Percentiles rank a stretch among this genome's conserved stretches.
Evolutionary conservation across 345 rosid genomes (phyloP).

Genomic region (Fremontodendron californicum): DNA sequence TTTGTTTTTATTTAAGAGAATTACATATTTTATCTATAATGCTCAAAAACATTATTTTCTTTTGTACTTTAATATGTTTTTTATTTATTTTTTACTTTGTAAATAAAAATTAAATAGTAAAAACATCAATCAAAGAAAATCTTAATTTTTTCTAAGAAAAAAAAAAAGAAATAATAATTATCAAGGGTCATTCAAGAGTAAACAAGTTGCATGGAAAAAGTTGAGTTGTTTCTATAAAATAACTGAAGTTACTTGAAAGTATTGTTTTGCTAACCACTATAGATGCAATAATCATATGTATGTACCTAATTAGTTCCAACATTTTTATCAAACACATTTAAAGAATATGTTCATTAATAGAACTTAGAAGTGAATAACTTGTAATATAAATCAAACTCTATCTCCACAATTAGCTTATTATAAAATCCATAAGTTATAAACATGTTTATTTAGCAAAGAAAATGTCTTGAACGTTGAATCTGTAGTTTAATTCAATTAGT

Average conservation of each 20-base stretch:
- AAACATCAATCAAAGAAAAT: not conserved
- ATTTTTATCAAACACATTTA: not conserved
- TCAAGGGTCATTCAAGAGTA: not conserved
- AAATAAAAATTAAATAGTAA: not conserved
- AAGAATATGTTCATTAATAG: not conserved
- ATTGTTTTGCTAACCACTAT: not conserved
- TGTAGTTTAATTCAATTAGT: too few species aligned
- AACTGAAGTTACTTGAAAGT: not conserved
- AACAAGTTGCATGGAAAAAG: not conserved
- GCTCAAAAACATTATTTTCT: too few species aligned
- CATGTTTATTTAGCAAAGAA: not conserved
- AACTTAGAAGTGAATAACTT: not conserved
- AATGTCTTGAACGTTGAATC: not conserved
- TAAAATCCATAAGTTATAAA: not conserved
- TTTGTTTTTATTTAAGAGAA: too few species aligned
- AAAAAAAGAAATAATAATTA: not conserved
- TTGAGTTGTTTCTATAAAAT: not conserved
- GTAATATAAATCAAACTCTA: not conserved
- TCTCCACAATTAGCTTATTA: not conserved
- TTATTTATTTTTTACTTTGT: not conserved
- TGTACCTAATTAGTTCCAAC: constrained; percentile 4
- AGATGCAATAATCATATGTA: not conserved
- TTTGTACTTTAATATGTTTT: too few species aligned
- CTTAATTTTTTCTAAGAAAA: not conserved
- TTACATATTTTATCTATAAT: too few species aligned